A percentile compares a stretch with the other conserved stretches of the same genome.
Conservation (phyloP, 805 yeast species). For the Starmera pachycereana region DNA sequence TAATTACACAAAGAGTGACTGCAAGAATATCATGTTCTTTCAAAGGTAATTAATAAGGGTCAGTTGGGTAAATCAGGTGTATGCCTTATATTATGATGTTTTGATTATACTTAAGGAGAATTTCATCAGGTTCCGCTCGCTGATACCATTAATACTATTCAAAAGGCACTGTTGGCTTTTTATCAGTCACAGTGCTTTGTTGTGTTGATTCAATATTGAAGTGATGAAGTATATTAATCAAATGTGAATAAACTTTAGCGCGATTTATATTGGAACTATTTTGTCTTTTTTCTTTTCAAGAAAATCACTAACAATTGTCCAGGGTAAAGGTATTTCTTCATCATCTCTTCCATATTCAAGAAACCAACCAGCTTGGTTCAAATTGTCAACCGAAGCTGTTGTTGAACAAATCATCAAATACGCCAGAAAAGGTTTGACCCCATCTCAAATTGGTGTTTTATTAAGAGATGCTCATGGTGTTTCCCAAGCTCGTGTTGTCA, state of each 20-base stretch:
- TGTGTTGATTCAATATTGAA: neutral
- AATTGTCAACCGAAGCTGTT: constrained; percentile 88
- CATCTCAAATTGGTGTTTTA: constrained; percentile 98
- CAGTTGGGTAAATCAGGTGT: neutral
- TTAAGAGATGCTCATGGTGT: constrained; percentile 99
- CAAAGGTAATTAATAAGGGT: constrained; percentile 13
- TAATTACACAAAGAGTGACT: neutral
- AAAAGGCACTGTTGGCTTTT: constrained; percentile 30
- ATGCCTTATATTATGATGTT: neutral
- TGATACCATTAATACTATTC: neutral
- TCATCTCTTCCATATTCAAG: constrained; percentile 99
- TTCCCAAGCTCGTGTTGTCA: constrained; percentile 91
- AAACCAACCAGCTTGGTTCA: constrained; percentile 99
- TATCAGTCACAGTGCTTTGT: constrained; percentile 33
- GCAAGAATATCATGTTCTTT: constrained; percentile 1
- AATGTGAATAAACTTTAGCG: no score
- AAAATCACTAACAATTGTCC: constrained; percentile 6
- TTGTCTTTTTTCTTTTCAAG: neutral
- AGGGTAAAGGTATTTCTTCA: constrained; percentile 99
- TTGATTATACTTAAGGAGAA: neutral
- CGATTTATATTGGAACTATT: constrained; percentile 2
- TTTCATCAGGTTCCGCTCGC: neutral
- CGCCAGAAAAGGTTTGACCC: constrained; percentile 99
- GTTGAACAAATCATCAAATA: constrained; percentile 98
- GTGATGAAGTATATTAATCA: neutral